phyloP scores from a whole-genome alignment of 192 early-diverging fungal genomes.

The Coemansia sp. region DNA sequence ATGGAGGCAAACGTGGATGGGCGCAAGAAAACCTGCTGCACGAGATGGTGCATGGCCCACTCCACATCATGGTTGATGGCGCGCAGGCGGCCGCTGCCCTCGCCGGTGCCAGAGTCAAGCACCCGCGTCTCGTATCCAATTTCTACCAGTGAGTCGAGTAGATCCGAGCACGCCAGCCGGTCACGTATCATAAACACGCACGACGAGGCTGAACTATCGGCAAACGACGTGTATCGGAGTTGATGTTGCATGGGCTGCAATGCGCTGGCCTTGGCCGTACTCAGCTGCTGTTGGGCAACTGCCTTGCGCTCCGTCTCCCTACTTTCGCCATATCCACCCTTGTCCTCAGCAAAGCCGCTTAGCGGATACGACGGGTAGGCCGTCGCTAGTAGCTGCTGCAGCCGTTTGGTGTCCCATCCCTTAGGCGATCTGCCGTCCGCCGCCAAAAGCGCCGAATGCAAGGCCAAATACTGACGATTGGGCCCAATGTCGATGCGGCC shows the following conservation, averaged over 20 bases:
- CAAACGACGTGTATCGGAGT: background rate
- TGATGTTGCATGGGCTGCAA: slow-evolving; percentile 6
- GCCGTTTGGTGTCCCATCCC: background rate
- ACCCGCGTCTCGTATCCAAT: slow-evolving; percentile 49
- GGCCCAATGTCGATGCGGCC: slow-evolving; percentile 51
- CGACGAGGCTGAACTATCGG: slow-evolving; percentile 19
- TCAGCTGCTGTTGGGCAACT: background rate
- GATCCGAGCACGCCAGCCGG: slow-evolving; percentile 49
- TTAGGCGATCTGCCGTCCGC: background rate
- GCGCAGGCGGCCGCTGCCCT: slow-evolving; percentile 36
- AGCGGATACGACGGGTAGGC: slow-evolving; percentile 6
- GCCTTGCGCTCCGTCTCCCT: background rate
- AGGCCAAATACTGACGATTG: slow-evolving; percentile 46
- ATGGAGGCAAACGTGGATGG: slow-evolving; percentile 20
- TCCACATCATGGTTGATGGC: slow-evolving; percentile 52
- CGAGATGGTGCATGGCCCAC: slow-evolving; percentile 56
- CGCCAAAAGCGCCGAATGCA: slow-evolving; percentile 32
- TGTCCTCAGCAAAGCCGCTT: background rate
- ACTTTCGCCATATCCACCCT: background rate
- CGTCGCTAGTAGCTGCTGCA: slow-evolving; percentile 9
- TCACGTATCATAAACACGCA: slow-evolving; percentile 50
- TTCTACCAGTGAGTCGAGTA: slow-evolving; percentile 46
- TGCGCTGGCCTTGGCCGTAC: background rate
- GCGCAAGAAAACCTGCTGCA: slow-evolving; percentile 47
- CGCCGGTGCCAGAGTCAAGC: slow-evolving; percentile 24